These are phyloP conservation scores for Cercospora berteroae DNA, from an alignment of 2,329 filamentous ascomycete genomes.

Conservation along the genomic window DNA sequence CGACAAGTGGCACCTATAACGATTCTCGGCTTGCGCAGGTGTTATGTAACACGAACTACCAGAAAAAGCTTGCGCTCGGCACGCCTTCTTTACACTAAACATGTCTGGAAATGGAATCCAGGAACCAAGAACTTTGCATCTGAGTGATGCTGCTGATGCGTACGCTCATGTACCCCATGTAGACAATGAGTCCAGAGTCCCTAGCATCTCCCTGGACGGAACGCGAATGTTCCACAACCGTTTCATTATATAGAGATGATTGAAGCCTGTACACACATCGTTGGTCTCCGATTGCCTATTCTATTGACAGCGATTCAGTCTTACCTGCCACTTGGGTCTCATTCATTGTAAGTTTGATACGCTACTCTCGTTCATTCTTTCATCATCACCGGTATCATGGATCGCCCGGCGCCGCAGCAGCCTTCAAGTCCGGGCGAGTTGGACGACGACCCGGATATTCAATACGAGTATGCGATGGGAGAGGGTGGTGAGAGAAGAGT, in stretches of 20 bases:
- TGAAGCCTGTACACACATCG: neutral
- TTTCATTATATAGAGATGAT: slow-evolving; percentile 2
- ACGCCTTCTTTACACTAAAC: slow-evolving; percentile 5
- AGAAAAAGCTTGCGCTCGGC: neutral
- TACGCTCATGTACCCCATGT: neutral
- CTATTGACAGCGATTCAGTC: neutral
- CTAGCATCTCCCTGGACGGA: neutral
- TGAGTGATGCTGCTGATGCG: too few species aligned
- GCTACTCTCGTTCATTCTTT: neutral
- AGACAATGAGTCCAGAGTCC: neutral
- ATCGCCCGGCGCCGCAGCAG: neutral
- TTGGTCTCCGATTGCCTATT: neutral
- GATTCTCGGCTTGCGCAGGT: neutral
- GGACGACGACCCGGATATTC: slow-evolving; percentile 12
- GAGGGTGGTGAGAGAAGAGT: slow-evolving; percentile 1
- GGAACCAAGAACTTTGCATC: neutral
- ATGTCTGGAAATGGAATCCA: slow-evolving; percentile 5
- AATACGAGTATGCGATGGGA: neutral
- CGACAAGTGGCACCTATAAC: neutral
- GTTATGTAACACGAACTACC: slow-evolving; percentile 5
- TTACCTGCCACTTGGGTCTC: neutral
- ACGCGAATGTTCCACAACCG: neutral
- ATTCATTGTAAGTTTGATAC: neutral
- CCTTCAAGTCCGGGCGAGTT: slow-evolving; percentile 8
- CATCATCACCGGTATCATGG: neutral